Percentiles rank a stretch among this genome's conserved stretches.
These are phyloP conservation scores for Artemisia argyi DNA, from an alignment of 129 eudicot genomes.

Conservation along the genomic window DNA sequence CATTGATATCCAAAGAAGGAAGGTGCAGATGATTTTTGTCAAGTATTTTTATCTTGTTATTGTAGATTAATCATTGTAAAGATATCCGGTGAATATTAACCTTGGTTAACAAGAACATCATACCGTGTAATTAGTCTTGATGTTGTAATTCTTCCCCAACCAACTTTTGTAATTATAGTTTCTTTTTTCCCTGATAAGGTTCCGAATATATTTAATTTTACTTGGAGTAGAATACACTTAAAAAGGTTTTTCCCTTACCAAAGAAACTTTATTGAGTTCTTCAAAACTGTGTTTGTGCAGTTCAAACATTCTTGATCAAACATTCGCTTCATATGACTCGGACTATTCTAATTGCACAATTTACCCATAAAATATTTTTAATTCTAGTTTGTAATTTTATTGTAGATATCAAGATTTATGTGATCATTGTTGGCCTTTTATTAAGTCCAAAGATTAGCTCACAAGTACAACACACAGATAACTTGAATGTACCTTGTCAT, in stretches of 20 bases:
- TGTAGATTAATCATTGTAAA: constrained; percentile 33
- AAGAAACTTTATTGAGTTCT: constrained; percentile 23
- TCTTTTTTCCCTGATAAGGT: neutral
- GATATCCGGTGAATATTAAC: constrained; percentile 30
- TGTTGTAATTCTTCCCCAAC: neutral
- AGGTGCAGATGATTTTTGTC: constrained; percentile 33
- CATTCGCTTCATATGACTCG: too few relatives aligned
- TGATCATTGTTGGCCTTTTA: too few relatives aligned
- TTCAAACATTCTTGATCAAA: constrained; percentile 16
- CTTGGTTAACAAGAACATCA: constrained; percentile 27
- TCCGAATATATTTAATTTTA: neutral
- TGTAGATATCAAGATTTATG: too few relatives aligned
- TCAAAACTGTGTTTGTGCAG: constrained; percentile 1
- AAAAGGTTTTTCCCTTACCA: constrained; percentile 16
- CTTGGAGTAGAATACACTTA: neutral
- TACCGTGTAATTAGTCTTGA: constrained; percentile 36
- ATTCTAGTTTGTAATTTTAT: too few relatives aligned
- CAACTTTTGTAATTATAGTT: constrained; percentile 1
- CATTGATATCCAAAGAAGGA: constrained; percentile 28
- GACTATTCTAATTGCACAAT: too few relatives aligned
- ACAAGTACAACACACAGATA: too few relatives aligned
- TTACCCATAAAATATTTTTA: too few relatives aligned
- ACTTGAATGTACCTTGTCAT: too few relatives aligned
- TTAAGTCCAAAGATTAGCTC: too few relatives aligned
- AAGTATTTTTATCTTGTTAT: constrained; percentile 14